A percentile compares a stretch with the other conserved stretches of the same genome.
Evolutionary conservation across 75 land plant species (phyloP).

Genomic region (Selaginella tamariscina): DNA sequence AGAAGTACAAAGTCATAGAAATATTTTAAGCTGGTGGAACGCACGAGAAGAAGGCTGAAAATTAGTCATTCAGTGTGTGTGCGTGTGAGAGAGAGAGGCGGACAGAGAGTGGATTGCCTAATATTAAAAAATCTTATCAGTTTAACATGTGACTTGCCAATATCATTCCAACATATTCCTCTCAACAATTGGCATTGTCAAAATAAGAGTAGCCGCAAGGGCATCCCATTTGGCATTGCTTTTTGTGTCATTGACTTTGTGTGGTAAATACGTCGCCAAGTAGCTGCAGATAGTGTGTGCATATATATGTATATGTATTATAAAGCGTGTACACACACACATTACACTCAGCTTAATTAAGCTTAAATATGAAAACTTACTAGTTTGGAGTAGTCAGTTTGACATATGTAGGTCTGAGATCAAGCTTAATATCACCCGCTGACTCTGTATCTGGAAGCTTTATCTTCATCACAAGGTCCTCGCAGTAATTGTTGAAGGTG

Average conservation of each 20-base stretch:
- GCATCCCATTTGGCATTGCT: constrained; percentile 29
- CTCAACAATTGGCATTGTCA: constrained; percentile 24
- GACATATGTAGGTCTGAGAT: constrained; percentile 19
- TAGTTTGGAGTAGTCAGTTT: constrained; percentile 18
- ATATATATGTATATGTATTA: background rate
- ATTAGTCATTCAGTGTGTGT: too few species aligned
- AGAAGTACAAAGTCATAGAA: too few species aligned
- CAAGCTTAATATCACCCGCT: constrained; percentile 16
- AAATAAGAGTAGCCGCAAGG: constrained; percentile 1
- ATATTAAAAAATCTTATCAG: too few species aligned
- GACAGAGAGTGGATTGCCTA: too few species aligned
- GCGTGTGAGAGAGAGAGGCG: too few species aligned
- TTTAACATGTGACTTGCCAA: too few species aligned
- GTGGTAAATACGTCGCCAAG: constrained; percentile 21
- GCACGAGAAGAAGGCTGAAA: too few species aligned
- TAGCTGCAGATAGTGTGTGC: constrained; percentile 12
- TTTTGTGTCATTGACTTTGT: constrained; percentile 16
- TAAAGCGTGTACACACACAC: constrained; percentile 1
- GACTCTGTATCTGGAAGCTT: constrained; percentile 25
- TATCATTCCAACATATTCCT: constrained; percentile 16
- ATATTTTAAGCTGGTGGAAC: too few species aligned
- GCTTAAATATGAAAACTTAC: constrained; percentile 10
- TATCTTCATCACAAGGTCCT: constrained; percentile 26
- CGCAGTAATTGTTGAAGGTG: constrained; percentile 17
- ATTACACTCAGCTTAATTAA: background rate